Base-by-base conservation (phyloP, 1,284 basidiomycete genomes). In the Lentinula novae-zelandiae region DNA sequence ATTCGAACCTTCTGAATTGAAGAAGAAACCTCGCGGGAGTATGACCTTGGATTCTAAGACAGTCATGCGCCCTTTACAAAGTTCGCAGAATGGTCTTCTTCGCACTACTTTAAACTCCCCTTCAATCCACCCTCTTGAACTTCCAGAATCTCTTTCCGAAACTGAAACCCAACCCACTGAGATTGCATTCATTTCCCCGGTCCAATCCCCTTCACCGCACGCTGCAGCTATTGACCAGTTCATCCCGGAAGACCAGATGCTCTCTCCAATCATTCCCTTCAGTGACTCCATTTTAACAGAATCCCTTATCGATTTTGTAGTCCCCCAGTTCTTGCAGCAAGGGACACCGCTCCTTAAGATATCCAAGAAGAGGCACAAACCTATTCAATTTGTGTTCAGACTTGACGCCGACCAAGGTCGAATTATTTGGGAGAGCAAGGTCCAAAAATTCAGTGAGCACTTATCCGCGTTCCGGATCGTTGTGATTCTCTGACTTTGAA, bases 341-440 rank as follows among this genome's bases (percentile, higher is more conserved):
- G 61, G 61, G 3, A 62, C 61, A 13, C 46, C 49, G 1, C 90
- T 98, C 89, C 86, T 89, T 69, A 98, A 98, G 72, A 87, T 98
- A 36, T 93, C 95, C 3, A 85, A 87, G 50, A 92, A 89, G 75
- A 93, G 91, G 69, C 84, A 90, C 73, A 93, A 91, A 72, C 52
- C 39, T 48, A 42, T 36, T 27, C 82, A 82, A 46, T 82, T 91
- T 40, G 70, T 85, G 2, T 92, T 97, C 72, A 80, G 80, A 58
- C 78, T 98, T 20, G 89, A 94, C 68, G 77, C 90, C 4, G 87
- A 94, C 69, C 83, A 87, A 58, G 92, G 93, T 0, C 83, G 85
- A 65, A 91, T 98, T 65, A 72, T 89, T 5, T 98, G 93, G 88
- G 86, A 93, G 64, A 93, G 91, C 53, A 90, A 87, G 71, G 89